Evolutionary conservation across 352 stramenopile genomes (phyloP), one percentile per base, ranked within the genome.

Genomic region (Pythium rhizo-oryzae): DNA sequence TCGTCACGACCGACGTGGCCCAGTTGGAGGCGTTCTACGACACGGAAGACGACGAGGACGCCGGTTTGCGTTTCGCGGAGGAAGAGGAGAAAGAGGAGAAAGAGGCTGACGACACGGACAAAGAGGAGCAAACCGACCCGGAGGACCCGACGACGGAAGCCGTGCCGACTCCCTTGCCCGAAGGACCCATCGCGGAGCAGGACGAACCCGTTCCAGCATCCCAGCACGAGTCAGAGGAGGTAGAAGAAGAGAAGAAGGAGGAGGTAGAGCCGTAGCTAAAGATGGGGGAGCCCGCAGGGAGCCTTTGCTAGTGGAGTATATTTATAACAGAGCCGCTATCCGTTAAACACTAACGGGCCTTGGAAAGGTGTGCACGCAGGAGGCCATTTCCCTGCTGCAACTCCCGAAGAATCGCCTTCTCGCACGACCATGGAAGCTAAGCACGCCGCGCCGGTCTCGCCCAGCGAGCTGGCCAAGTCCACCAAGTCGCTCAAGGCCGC

Each of bases 21-120:
- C 81, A 91, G 43, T 47, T 94, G 24, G 73, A 87, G n/a, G 83
- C 82, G 33, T 94, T 94, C 60, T 94, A 94, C 63, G 82, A 89
- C n/a, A 84, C 82, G 1, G 79, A 76, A 8, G 80, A 76, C 43
- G 79, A 88, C 6, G 62, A 68, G 0, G 51, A 59, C 18, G 21
- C 4, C 1, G 63, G 60, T 8, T 52, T 60, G 8, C 53, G 24
- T 0, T 70, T 71, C 11, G 46, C 35, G 16, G 65, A 77, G n/a
- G 71, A 84, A 39, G 73, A 82, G 44, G 74, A 87, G 59, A 78
- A 75, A 18, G 58, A 52, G 3, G 65, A 75, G 5, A 60, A 77
- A 21, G 52, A 67, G 37, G 44, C 68, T 11, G 24, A 54, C 18
- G 41, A 57, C 46, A 46, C 23, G 53, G 25, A 44, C 21, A 2